Conservation (phyloP, 257 asterid species). For the Hygrophila difformis region DNA sequence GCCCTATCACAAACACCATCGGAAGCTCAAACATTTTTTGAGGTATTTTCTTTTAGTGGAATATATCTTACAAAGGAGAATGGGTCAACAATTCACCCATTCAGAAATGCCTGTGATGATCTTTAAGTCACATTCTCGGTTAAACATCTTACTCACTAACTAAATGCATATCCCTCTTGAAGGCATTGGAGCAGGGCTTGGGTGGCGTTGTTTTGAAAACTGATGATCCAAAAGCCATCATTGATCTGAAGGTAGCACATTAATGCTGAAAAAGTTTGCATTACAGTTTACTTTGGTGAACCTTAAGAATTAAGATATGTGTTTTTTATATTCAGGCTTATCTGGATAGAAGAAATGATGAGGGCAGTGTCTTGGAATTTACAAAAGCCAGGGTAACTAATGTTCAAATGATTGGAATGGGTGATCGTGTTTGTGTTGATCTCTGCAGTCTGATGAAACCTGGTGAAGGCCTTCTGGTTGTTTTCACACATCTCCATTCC, state of each 20-base stretch:
- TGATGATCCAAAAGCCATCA: constrained; percentile 47
- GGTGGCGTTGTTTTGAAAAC: constrained; percentile 84
- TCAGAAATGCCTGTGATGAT: neutral
- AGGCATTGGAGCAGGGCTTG: constrained; percentile 90
- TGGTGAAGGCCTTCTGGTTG: constrained; percentile 96
- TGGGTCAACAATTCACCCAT: neutral
- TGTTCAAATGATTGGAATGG: constrained; percentile 78
- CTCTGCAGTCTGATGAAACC: constrained; percentile 90
- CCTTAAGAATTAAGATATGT: constrained; percentile 18
- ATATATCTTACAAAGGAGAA: neutral
- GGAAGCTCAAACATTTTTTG: constrained; percentile 71
- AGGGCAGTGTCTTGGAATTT: constrained; percentile 43
- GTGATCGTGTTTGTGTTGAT: constrained; percentile 90
- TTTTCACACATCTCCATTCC: constrained; percentile 8
- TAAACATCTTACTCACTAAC: constrained; percentile 11
- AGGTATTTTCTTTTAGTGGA: constrained; percentile 38
- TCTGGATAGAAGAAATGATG: constrained; percentile 53
- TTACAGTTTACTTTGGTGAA: neutral
- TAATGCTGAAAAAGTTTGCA: no score
- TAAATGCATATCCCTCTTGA: constrained; percentile 26
- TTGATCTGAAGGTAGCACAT: constrained; percentile 62
- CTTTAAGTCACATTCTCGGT: constrained; percentile 1
- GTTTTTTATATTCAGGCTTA: constrained; percentile 51
- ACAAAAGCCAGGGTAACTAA: constrained; percentile 49
- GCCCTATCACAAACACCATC: constrained; percentile 60